phyloP scores from a whole-genome alignment of 176 grass and related monocot species.

The Carex scoparia region DNA sequence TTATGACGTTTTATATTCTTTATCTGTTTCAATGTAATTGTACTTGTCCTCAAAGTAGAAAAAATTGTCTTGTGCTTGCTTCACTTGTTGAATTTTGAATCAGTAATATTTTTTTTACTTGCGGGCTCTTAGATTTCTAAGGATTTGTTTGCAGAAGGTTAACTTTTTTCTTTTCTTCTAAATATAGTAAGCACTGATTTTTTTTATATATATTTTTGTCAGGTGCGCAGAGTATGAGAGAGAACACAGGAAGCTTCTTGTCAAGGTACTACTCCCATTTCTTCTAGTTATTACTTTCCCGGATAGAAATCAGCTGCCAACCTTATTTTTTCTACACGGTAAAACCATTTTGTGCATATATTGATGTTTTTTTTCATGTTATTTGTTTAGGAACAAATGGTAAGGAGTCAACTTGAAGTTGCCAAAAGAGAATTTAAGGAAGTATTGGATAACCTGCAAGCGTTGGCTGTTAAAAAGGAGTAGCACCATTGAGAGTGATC shows the following conservation, averaged over 20 bases:
- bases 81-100: background rate
- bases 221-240: slow-evolving; percentile 20
- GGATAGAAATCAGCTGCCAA: background rate
- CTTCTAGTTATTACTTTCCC: background rate
- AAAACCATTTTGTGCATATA: slow-evolving; percentile 9
- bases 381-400: slow-evolving; percentile 62
- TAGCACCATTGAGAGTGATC: background rate
- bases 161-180: background rate
- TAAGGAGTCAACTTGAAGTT: slow-evolving; percentile 56
- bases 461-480: slow-evolving; percentile 63
- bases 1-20: background rate
- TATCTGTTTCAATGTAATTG: background rate
- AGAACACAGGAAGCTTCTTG: slow-evolving; percentile 21
- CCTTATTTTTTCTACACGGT: background rate
- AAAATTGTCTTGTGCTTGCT: background rate
- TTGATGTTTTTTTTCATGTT: slow-evolving; percentile 21
- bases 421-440: slow-evolving; percentile 52
- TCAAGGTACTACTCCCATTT: slow-evolving; percentile 19
- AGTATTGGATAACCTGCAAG: slow-evolving; percentile 49
- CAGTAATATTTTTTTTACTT: background rate
- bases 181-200: background rate
- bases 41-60: background rate
- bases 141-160: background rate
- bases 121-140: background rate
- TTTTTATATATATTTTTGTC: background rate